These are phyloP conservation scores for Decorospora gaudefroyi DNA, from an alignment of 2,329 filamentous ascomycete species.

Conservation along the genomic window DNA sequence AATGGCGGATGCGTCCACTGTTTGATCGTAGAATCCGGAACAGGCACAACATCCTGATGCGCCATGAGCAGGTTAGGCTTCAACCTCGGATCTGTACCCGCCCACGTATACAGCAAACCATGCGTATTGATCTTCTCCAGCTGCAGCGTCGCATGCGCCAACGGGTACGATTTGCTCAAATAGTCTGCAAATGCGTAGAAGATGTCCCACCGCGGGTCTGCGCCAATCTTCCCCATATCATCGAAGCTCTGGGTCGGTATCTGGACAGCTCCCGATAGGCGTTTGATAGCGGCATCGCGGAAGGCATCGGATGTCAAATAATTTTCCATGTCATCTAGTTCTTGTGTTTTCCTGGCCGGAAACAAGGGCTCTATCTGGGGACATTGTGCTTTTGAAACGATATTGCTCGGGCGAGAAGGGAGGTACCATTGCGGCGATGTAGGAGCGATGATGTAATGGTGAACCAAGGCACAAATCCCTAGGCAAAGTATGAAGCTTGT, in stretches of 20 bases:
- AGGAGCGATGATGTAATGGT: conserved; percentile 15
- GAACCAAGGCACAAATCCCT: conserved; percentile 3
- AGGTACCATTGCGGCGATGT: conserved; percentile 25
- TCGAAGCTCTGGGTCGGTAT: conserved; percentile 62
- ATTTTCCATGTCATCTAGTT: conserved; percentile 35
- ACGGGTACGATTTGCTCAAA: conserved; percentile 36
- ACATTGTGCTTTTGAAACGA: conserved; percentile 24
- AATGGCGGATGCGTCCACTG: conserved; percentile 66
- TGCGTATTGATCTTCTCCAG: conserved; percentile 64
- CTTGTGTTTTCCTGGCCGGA: conserved; percentile 30
- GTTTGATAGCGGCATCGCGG: conserved; percentile 38
- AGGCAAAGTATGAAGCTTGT: conserved; percentile 8
- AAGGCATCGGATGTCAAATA: conserved; percentile 38
- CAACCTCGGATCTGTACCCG: conserved; percentile 55
- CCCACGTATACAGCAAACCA: conserved; percentile 63
- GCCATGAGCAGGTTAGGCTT: conserved; percentile 65
- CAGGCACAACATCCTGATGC: conserved; percentile 68
- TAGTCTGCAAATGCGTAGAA: conserved; percentile 59
- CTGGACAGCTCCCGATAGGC: conserved; percentile 56
- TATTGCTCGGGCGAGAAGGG: not conserved
- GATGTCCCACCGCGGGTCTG: conserved; percentile 63
- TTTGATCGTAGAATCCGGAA: conserved; percentile 54
- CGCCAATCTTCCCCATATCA: conserved; percentile 58
- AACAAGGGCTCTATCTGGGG: conserved; percentile 36
- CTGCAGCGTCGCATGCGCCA: conserved; percentile 50